Percentiles rank a stretch among this genome's conserved stretches.
Conservation (phyloP, 352 stramenopile species). For the Globisporangium iwayamae region DNA sequence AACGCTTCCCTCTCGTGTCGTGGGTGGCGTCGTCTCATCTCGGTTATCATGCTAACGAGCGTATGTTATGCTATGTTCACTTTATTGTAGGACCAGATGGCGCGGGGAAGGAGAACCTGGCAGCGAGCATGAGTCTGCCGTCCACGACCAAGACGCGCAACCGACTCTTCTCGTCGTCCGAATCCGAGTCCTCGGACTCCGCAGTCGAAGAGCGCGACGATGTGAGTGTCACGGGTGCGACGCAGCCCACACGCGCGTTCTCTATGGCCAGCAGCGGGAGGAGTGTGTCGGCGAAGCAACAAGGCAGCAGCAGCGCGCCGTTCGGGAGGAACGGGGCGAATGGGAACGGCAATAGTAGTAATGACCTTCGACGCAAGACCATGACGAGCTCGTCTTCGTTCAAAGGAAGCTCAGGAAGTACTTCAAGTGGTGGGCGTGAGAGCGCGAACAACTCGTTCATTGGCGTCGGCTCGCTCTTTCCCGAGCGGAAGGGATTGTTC, state of each 20-base stretch:
- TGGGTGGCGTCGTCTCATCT: not conserved
- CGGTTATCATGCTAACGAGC: not conserved
- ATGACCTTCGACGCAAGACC: constrained; percentile 11
- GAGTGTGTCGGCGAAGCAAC: constrained; percentile 14
- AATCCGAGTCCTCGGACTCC: constrained; percentile 18
- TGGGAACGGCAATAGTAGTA: constrained; percentile 5
- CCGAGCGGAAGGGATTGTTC: constrained; percentile 67
- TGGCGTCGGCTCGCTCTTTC: constrained; percentile 1
- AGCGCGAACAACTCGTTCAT: constrained; percentile 16
- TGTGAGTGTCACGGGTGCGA: not conserved
- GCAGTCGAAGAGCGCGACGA: constrained; percentile 8
- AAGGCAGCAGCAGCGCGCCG: constrained; percentile 7
- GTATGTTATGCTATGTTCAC: not conserved
- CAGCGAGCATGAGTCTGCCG: constrained; percentile 5
- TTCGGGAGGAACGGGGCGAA: constrained; percentile 1
- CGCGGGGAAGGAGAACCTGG: constrained; percentile 5
- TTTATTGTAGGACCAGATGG: not conserved
- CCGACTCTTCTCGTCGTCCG: constrained; percentile 22
- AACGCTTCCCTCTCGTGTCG: not conserved
- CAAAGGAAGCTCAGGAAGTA: constrained; percentile 3
- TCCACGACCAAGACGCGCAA: constrained; percentile 13
- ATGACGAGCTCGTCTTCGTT: constrained; percentile 14
- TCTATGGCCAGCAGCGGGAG: constrained; percentile 5
- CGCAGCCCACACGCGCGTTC: constrained; percentile 7
- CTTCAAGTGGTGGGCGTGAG: not conserved